Percentiles rank a stretch among this genome's conserved stretches.
These are phyloP conservation scores for Mucor indicus DNA, from an alignment of 371 early-diverging fungal genomes.

Conservation along the genomic window DNA sequence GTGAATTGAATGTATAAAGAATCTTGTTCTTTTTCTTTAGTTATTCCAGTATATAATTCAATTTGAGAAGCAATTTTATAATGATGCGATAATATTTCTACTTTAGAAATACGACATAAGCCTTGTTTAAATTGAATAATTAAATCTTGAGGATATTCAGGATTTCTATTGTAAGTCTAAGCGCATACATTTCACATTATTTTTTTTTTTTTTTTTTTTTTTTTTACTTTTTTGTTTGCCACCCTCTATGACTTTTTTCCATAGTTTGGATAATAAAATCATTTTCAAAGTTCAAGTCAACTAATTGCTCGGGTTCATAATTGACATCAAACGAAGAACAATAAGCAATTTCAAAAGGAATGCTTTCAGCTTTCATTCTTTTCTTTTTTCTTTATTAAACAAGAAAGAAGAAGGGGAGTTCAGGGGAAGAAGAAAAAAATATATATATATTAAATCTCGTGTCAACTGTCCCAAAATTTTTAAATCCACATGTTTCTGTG, in stretches of 20 bases:
- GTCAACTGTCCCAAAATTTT: too few species aligned
- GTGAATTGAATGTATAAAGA: constrained; percentile 34
- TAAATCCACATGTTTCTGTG: too few species aligned
- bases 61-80: constrained; percentile 77
- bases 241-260: constrained; percentile 27
- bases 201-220: not conserved
- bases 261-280: constrained; percentile 2
- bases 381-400: not conserved
- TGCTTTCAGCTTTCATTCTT: constrained; percentile 2
- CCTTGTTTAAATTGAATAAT: constrained; percentile 61
- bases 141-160: constrained; percentile 70
- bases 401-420: not conserved
- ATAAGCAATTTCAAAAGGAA: constrained; percentile 21
- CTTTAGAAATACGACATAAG: constrained; percentile 57
- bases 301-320: constrained; percentile 30
- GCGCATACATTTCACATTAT: not conserved
- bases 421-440: not conserved
- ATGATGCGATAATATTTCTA: constrained; percentile 76
- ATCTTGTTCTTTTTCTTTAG: constrained; percentile 26
- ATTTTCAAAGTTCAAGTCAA: constrained; percentile 24
- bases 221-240: constrained; percentile 45
- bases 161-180: constrained; percentile 47
- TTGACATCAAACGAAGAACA: constrained; percentile 37
- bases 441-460: not conserved
- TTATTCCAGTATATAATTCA: constrained; percentile 62